These are phyloP conservation scores for Rhexocercosporidium sp. DNA, from an alignment of 2,329 filamentous ascomycete species.

Conservation along the genomic window DNA sequence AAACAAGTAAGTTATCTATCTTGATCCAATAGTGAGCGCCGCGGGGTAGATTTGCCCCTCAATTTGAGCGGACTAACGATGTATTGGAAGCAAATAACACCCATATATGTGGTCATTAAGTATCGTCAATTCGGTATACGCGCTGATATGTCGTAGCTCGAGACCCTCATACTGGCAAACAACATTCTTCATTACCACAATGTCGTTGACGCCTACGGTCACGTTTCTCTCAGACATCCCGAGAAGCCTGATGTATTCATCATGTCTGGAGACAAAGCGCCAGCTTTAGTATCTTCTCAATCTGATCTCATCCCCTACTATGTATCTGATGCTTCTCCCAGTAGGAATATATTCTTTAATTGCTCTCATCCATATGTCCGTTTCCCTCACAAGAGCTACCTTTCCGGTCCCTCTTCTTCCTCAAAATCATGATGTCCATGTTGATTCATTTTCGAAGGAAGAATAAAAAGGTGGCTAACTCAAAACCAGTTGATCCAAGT, in stretches of 20 bases:
- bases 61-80: not conserved
- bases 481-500: slow-evolving; percentile 42
- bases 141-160: not conserved
- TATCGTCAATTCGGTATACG: not conserved
- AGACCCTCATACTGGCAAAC: slow-evolving; percentile 50
- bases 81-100: not conserved
- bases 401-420: not conserved
- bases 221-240: slow-evolving; percentile 58
- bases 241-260: slow-evolving; percentile 51
- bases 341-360: not conserved
- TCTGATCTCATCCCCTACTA: slow-evolving; percentile 54
- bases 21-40: not conserved
- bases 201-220: slow-evolving; percentile 59
- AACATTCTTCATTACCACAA: slow-evolving; percentile 58
- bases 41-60: slow-evolving; percentile 12
- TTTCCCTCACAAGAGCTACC: not conserved
- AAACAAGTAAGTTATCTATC: not conserved
- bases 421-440: not conserved
- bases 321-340: slow-evolving; percentile 47
- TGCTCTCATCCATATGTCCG: not conserved
- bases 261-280: slow-evolving; percentile 53
- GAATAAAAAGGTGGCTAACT: not conserved
- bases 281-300: slow-evolving; percentile 50
- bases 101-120: not conserved
- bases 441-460: not conserved